Evolutionary conservation across 225 moss, liverwort and hornwort genomes (phyloP).

Genomic region (Polytrichum formosum): DNA sequence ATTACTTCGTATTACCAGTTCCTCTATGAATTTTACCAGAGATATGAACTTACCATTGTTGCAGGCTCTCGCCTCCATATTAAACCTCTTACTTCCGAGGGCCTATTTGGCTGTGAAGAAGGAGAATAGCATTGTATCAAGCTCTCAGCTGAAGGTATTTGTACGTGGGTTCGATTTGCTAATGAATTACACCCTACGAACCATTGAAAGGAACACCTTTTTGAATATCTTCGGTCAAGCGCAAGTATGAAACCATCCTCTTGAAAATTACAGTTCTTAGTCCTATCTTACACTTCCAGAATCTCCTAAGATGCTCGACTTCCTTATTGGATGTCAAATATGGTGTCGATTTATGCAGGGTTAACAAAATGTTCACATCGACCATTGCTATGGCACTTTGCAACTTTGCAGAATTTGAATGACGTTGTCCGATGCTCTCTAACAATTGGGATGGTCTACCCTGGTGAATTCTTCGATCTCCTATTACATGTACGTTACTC

Average conservation of each 20-base stretch:
- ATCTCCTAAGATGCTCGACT: conserved; percentile 6
- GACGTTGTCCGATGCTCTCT: conserved; percentile 65
- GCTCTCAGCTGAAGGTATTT: conserved; percentile 81
- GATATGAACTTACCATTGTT: not conserved
- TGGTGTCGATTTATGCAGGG: conserved; percentile 26
- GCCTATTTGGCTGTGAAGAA: conserved; percentile 78
- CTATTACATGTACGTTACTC: conserved; percentile 40
- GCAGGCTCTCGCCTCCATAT: conserved; percentile 53
- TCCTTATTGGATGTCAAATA: conserved; percentile 3
- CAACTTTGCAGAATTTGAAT: conserved; percentile 43
- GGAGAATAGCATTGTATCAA: conserved; percentile 69
- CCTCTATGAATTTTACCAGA: not conserved
- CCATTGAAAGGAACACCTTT: not conserved
- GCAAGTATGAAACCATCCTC: not conserved
- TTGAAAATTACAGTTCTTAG: not conserved
- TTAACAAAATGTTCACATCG: conserved; percentile 10
- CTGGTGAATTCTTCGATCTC: conserved; percentile 50
- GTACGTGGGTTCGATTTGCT: no score
- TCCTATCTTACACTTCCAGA: not conserved
- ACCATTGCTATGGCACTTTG: conserved; percentile 21
- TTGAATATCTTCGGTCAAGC: not conserved
- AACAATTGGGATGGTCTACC: conserved; percentile 53
- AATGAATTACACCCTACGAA: not conserved
- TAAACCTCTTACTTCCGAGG: conserved; percentile 81
- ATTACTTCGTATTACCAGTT: not conserved